phyloP scores from a whole-genome alignment of 176 grass and related monocot species.

The Carex scoparia region DNA sequence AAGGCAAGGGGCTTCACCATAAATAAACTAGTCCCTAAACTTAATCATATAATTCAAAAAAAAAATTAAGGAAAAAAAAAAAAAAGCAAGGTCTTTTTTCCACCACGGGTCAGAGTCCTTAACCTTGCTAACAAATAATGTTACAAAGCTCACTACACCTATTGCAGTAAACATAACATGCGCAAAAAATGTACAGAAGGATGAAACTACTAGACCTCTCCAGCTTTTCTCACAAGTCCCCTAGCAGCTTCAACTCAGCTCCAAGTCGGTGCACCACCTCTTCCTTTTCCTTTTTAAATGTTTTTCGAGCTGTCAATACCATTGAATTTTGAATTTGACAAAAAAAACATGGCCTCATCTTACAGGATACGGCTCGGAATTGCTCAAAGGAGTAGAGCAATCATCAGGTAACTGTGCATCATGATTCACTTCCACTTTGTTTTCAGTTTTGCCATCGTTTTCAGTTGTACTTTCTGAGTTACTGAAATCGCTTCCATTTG shows the following conservation, averaged over 20 bases:
- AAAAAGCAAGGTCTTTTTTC: conserved; percentile 17
- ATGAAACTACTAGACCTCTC: conserved; percentile 24
- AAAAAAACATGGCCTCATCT: conserved; percentile 33
- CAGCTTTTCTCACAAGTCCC: neutral
- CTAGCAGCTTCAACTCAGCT: conserved; percentile 7
- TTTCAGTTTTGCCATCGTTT: conserved; percentile 20
- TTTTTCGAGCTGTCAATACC: neutral
- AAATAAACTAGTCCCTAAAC: conserved; percentile 25
- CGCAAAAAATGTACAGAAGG: conserved; percentile 44
- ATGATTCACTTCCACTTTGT: conserved; percentile 36
- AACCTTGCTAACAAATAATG: conserved; percentile 47
- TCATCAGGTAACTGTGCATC: conserved; percentile 27
- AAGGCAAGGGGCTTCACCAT: conserved; percentile 31
- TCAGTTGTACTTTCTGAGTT: conserved; percentile 21
- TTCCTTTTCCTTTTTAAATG: conserved; percentile 6
- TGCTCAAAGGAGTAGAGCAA: conserved; percentile 28
- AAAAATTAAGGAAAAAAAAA: conserved; percentile 20
- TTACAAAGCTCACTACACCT: conserved; percentile 35
- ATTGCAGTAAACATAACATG: conserved; percentile 34
- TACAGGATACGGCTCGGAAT: conserved; percentile 54
- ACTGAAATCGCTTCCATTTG: neutral
- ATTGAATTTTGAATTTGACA: neutral
- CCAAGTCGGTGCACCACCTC: conserved; percentile 3
- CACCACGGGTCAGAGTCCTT: conserved; percentile 14
- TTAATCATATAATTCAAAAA: conserved; percentile 23